Conservation (phyloP, 345 rosid species). For the Camelina laxa region DNA sequence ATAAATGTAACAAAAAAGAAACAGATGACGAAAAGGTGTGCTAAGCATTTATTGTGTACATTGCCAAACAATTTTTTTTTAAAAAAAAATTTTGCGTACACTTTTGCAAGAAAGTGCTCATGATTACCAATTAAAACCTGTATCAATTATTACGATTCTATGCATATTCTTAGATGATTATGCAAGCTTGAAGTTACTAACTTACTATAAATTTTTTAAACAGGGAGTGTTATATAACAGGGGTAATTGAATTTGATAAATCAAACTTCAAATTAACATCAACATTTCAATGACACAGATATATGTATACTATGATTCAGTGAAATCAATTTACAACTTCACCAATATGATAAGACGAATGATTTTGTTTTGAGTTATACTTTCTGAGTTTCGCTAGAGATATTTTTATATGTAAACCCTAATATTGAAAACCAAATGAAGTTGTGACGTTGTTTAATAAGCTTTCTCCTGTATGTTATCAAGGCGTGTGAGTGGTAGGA, state of each 20-base stretch:
- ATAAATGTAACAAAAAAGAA: background rate
- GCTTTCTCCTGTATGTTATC: background rate
- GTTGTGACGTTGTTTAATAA: no score
- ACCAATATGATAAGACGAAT: no score
- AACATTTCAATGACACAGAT: background rate
- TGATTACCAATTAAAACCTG: background rate
- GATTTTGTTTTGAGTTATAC: no score
- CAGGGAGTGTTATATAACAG: no score
- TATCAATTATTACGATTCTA: background rate
- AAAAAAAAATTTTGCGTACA: no score
- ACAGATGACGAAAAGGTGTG: background rate
- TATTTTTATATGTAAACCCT: no score
- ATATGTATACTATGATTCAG: no score
- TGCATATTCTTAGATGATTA: background rate
- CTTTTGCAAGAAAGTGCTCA: background rate
- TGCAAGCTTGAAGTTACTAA: background rate
- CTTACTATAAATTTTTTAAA: no score
- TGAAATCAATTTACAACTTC: no score
- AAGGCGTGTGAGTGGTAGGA: conserved; percentile 25
- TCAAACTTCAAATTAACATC: background rate
- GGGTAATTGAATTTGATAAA: background rate
- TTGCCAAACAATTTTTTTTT: background rate
- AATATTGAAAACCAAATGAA: no score
- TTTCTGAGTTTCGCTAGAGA: no score
- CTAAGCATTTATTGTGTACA: background rate